These are phyloP conservation scores for Diaporthe ampelina DNA, from an alignment of 2,329 filamentous ascomycete species.

Conservation along the genomic window DNA sequence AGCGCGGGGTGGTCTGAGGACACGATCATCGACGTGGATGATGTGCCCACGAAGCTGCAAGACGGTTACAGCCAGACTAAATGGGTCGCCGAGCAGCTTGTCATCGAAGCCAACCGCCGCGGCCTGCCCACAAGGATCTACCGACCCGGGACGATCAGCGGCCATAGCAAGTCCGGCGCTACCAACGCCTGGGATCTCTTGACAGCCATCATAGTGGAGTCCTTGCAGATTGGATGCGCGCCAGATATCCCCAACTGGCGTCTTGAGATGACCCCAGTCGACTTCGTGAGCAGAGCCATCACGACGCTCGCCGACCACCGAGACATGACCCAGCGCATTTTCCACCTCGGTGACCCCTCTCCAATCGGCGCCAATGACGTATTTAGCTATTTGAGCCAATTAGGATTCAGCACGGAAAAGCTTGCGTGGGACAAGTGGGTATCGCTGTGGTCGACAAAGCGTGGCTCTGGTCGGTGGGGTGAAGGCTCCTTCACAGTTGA, in stretches of 20 bases:
- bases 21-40: slow-evolving; percentile 74
- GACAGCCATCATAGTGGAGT: slow-evolving; percentile 82
- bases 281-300: slow-evolving; percentile 83
- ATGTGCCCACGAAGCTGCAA: slow-evolving; percentile 76
- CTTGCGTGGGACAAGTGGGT: slow-evolving; percentile 83
- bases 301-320: slow-evolving; percentile 76
- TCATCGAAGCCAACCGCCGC: slow-evolving; percentile 76
- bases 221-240: slow-evolving; percentile 77
- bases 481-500: slow-evolving; percentile 83
- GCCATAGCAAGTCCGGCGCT: slow-evolving; percentile 80
- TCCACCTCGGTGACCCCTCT: slow-evolving; percentile 81
- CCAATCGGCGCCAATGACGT: slow-evolving; percentile 76
- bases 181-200: slow-evolving; percentile 85
- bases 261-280: slow-evolving; percentile 87
- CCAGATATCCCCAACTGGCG: slow-evolving; percentile 82
- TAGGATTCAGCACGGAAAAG: slow-evolving; percentile 79
- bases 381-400: slow-evolving; percentile 73
- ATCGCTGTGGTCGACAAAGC: slow-evolving; percentile 78
- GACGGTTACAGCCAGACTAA: slow-evolving; percentile 87
- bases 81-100: slow-evolving; percentile 84
- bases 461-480: slow-evolving; percentile 73
- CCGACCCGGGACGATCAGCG: slow-evolving; percentile 82
- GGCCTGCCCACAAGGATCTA: slow-evolving; percentile 80
- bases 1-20: slow-evolving; percentile 80
- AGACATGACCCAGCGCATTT: slow-evolving; percentile 73